A percentile compares a stretch with the other conserved stretches of the same genome.
These are phyloP conservation scores for Escovopsis weberi DNA, from an alignment of 2,329 filamentous ascomycete species.

Conservation along the genomic window DNA sequence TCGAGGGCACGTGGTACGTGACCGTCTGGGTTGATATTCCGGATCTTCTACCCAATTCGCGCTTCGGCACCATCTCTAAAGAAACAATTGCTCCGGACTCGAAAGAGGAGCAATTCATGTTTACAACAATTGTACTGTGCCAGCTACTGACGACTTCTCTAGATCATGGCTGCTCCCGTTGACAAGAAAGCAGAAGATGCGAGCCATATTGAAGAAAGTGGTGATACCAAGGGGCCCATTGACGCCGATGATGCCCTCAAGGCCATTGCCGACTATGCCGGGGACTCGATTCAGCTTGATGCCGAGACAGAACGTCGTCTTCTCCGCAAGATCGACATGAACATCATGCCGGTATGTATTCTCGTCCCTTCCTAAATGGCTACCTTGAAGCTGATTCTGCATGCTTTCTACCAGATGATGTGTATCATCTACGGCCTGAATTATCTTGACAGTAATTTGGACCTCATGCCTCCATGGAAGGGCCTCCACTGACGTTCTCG, in stretches of 20 bases:
- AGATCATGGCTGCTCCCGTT: too few relatives aligned
- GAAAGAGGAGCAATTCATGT: too few relatives aligned
- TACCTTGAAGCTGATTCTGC: not conserved
- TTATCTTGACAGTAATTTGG: slow-evolving; percentile 5
- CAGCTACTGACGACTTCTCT: too few relatives aligned
- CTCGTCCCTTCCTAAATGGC: not conserved
- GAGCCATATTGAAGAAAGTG: too few relatives aligned
- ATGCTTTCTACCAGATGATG: not conserved
- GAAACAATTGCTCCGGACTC: too few relatives aligned
- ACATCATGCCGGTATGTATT: slow-evolving; percentile 3
- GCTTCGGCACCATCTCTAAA: too few relatives aligned
- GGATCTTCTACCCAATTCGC: too few relatives aligned
- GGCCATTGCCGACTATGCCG: slow-evolving; percentile 1
- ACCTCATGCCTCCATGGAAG: too few relatives aligned
- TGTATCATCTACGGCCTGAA: slow-evolving; percentile 5
- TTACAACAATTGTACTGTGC: too few relatives aligned
- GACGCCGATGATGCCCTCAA: slow-evolving; percentile 6
- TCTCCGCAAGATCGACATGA: slow-evolving; percentile 5
- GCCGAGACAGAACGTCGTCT: slow-evolving; percentile 4
- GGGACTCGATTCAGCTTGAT: slow-evolving; percentile 1
- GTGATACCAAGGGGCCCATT: not conserved
- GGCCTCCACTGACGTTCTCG: not conserved
- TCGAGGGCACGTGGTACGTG: too few relatives aligned
- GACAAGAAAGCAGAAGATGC: too few relatives aligned
- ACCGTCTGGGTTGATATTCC: too few relatives aligned